Evolutionary conservation across 805 yeast species (phyloP), one percentile per base, ranked within the genome.

Genomic region (Trichomonascus vanleenenianus): DNA sequence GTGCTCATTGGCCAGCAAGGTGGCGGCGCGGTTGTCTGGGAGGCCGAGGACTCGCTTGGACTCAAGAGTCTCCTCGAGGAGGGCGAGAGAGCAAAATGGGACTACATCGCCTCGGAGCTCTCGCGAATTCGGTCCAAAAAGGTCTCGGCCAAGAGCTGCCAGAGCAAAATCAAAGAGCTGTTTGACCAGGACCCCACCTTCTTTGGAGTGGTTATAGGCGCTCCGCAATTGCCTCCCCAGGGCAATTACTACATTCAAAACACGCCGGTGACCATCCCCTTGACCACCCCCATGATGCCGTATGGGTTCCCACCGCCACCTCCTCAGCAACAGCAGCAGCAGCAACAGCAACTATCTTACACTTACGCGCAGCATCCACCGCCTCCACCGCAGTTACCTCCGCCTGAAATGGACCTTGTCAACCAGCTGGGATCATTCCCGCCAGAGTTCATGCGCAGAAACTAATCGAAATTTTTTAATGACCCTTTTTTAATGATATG

Each of bases 1-100:
- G 91, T 83, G 3, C 70, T 83, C 40, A 82, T 84, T 52, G 93
- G 93, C 3, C 91, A 83, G 58, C 91, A 83, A 56, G 91, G 91
- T 2, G 83, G 84, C 30, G 84, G 83, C 10, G 72, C 79, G 1
- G 73, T 78, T 19, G 73, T 76, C 27, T 82, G 87, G 82, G 76
- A 74, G 8, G 54, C 66, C 1, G 76, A 74, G 12, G 87, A 82
- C 60, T 71, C 76, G 6, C 48, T 61, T 25, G 67, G 68, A 16
- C 63, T 83, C 34, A 78, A 74, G 53, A 58, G 58, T 14, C 52
- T 78, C n/a, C 62, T 83, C 7, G 89, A 83, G 56, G 79, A 75
- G 37, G 87, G 83, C 1, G 91, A 83, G 56, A 51, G 74, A 36
- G 86, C 80, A 48, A 83, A 83, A 56, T 79, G 87, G 83, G 66